Percentiles rank a stretch among this genome's conserved stretches.
These are phyloP conservation scores for Extremus antarcticus DNA, from an alignment of 495 filamentous ascomycete species.

Conservation along the genomic window DNA sequence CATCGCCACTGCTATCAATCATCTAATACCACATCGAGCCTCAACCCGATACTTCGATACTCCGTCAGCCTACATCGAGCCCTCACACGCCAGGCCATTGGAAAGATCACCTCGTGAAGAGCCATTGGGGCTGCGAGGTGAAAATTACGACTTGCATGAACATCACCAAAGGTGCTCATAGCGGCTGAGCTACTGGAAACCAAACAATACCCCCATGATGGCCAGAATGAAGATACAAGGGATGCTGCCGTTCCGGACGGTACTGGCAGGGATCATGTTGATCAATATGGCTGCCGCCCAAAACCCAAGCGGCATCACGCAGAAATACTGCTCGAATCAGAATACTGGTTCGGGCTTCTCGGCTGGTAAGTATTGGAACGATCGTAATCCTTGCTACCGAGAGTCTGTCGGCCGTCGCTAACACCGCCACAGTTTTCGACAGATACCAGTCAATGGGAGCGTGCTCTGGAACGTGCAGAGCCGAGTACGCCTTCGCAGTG, in stretches of 20 bases:
- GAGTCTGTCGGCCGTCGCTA: background rate
- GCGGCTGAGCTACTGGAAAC: background rate
- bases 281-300: background rate
- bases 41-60: background rate
- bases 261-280: background rate
- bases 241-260: slow-evolving; percentile 8
- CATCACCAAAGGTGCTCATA: background rate
- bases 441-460: slow-evolving; percentile 44
- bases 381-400: background rate
- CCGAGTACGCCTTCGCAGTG: slow-evolving; percentile 55
- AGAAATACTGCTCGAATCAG: slow-evolving; percentile 20
- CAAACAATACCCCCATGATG: background rate
- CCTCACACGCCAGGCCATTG: background rate
- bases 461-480: slow-evolving; percentile 44
- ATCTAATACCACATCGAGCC: background rate
- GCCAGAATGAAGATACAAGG: background rate
- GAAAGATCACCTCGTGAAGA: background rate
- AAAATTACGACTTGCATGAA: background rate
- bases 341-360: slow-evolving; percentile 17
- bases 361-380: background rate
- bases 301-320: background rate
- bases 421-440: slow-evolving; percentile 11
- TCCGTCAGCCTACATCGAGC: background rate
- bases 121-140: background rate
- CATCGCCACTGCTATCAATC: background rate